Conservation (phyloP, 2,329 filamentous ascomycete genomes). For the Colletotrichum graminicola region DNA sequence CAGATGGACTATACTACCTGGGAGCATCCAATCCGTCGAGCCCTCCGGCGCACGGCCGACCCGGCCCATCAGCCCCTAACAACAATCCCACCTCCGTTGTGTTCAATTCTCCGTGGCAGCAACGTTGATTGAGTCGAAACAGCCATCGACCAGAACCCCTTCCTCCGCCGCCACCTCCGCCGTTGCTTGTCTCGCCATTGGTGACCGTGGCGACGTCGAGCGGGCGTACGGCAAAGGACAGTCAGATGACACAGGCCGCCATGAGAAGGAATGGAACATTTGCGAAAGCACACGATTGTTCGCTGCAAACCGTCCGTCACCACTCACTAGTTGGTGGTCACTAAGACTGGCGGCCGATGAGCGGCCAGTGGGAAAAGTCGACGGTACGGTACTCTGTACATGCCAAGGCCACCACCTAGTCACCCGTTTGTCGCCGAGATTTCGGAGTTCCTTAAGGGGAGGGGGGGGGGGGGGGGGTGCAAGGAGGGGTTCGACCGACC, state of each 20-base stretch:
- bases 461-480: slow-evolving; percentile 18
- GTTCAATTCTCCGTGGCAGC: slow-evolving; percentile 27
- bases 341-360: slow-evolving; percentile 15
- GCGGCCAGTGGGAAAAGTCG: slow-evolving; percentile 19
- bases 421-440: slow-evolving; percentile 39
- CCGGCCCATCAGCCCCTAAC: slow-evolving; percentile 25
- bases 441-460: slow-evolving; percentile 40
- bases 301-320: slow-evolving; percentile 19
- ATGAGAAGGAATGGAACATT: slow-evolving; percentile 37
- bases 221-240: slow-evolving; percentile 22
- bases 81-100: background rate
- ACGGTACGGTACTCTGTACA: slow-evolving; percentile 26
- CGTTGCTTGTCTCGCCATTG: slow-evolving; percentile 23
- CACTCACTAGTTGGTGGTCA: background rate
- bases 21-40: slow-evolving; percentile 35
- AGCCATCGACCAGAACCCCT: slow-evolving; percentile 8
- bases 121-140: slow-evolving; percentile 35
- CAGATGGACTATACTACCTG: slow-evolving; percentile 21
- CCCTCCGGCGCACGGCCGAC: slow-evolving; percentile 35
- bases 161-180: slow-evolving; percentile 13
- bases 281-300: slow-evolving; percentile 35
- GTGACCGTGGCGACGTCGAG: slow-evolving; percentile 32
- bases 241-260: slow-evolving; percentile 39
- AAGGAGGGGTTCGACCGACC: slow-evolving; percentile 31
- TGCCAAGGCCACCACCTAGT: slow-evolving; percentile 5